phyloP scores from a whole-genome alignment of 495 filamentous ascomycete genomes.

The Alectoria sarmentosa region DNA sequence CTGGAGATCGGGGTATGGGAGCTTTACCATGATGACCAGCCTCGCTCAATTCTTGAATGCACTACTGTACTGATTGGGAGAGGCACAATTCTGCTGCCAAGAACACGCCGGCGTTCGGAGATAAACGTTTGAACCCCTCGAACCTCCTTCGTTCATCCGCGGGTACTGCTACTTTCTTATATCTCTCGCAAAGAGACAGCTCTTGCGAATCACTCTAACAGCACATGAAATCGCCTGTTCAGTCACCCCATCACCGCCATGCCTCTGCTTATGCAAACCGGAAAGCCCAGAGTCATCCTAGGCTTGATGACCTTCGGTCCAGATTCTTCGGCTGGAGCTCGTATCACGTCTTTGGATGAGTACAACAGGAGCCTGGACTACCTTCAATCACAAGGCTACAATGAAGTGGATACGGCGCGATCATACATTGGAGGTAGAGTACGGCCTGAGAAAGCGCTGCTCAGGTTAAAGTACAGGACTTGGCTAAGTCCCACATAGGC shows the following conservation, averaged over 20 bases:
- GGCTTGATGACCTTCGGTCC: conserved; percentile 58
- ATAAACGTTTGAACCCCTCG: too few species aligned
- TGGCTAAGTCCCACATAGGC: conserved; percentile 1
- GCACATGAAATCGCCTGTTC: neutral
- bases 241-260: conserved; percentile 27
- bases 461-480: neutral
- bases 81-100: too few species aligned
- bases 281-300: conserved; percentile 48
- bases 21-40: conserved; percentile 1
- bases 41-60: neutral
- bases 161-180: too few species aligned
- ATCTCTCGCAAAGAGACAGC: too few species aligned
- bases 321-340: conserved; percentile 48
- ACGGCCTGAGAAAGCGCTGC: neutral
- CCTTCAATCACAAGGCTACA: conserved; percentile 66
- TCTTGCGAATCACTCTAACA: too few species aligned
- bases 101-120: too few species aligned
- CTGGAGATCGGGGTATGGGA: neutral
- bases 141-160: too few species aligned
- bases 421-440: conserved; percentile 54
- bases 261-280: conserved; percentile 49
- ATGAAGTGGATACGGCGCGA: conserved; percentile 74
- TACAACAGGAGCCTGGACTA: conserved; percentile 59
- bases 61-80: too few species aligned
- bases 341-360: conserved; percentile 61